Percentiles rank a stretch among this genome's conserved stretches.
Evolutionary conservation across 202 grass and related monocot species (phyloP).

Genomic region (Zizania palustris): DNA sequence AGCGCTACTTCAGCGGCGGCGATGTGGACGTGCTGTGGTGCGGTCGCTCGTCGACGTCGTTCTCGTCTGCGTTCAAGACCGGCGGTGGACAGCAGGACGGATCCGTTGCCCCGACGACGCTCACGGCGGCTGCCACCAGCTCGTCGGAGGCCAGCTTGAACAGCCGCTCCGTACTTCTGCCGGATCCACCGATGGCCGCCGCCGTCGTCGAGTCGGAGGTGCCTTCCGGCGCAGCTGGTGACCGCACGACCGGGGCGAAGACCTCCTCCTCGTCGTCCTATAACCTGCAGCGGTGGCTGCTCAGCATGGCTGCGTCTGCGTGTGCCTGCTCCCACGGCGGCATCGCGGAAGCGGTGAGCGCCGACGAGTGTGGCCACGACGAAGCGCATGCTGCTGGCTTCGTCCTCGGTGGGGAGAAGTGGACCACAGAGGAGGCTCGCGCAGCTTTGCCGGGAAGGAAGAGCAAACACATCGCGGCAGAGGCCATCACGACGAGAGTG

Average conservation of each 20-base stretch:
- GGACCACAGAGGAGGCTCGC: neutral
- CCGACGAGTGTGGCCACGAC: neutral
- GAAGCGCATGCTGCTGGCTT: neutral
- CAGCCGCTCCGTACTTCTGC: conserved; percentile 44
- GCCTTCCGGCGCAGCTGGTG: neutral
- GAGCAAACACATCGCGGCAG: neutral
- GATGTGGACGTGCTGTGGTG: too few relatives aligned
- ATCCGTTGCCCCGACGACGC: too few relatives aligned
- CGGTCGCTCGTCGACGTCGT: too few relatives aligned
- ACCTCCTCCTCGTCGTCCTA: neutral
- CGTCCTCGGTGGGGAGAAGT: neutral
- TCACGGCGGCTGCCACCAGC: conserved; percentile 17
- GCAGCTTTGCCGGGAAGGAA: neutral
- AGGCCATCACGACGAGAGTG: neutral
- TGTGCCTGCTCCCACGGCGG: conserved; percentile 10
- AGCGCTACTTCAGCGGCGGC: too few relatives aligned
- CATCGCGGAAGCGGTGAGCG: neutral
- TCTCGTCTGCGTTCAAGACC: too few relatives aligned
- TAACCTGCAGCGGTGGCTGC: conserved; percentile 42
- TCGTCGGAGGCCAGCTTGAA: conserved; percentile 57
- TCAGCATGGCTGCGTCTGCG: conserved; percentile 34
- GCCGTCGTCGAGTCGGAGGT: neutral
- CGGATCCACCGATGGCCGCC: neutral
- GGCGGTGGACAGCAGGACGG: too few relatives aligned
- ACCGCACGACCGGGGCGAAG: neutral